Evolutionary conservation across 352 stramenopile species (phyloP), one percentile per base, ranked within the genome.

Genomic region (Phytophthora agathidicida): DNA sequence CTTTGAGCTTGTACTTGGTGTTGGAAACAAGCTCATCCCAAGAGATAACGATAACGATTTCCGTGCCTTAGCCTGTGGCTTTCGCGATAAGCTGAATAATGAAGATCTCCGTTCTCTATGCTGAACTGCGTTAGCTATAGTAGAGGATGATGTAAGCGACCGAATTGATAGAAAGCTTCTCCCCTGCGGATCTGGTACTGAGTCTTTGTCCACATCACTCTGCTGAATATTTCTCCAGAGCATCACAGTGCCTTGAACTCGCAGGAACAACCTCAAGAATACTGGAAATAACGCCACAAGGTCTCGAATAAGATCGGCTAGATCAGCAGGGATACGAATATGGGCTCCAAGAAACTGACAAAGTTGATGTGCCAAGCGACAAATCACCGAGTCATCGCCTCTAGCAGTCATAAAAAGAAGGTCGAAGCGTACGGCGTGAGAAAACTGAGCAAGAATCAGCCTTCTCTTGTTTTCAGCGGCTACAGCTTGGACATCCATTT

Each of bases 191-290:
- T 67, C 38, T 0, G 32, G 31, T 6, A 19, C 13, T 7, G 26
- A 35, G 13, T 62, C 43, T 13, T 54, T 59, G 23, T 60, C 46
- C 10, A 37, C 19, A 14, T 72, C 55, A 20, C 58, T 61, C 5
- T 60, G 76, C 20, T 80, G 70, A 30, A 82, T 51, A 8, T 70
- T 75, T n/a, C 66, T 84, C 80, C 80, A 89, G 7, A 89, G 57
- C 20, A 75, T 26, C 3, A 27, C 48, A 7, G 50, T 46, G 10
- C 77, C 75, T 35, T 85, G 64, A 9, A 79, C 71, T 44, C 68
- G 74, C 11, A 82, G 23, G 33, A 89, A 86, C 6, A 83, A 58
- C 5, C 46, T 39, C 8, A 68, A 59, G 26, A 89, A 89, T 9
- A 65, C 38, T 0, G 60, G 60, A 20, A 47, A 68, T 17, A 76